Percentiles rank a stretch among this genome's conserved stretches.
phyloP scores from a whole-genome alignment of 768 basidiomycete genomes.

The Boletus patriciae region DNA sequence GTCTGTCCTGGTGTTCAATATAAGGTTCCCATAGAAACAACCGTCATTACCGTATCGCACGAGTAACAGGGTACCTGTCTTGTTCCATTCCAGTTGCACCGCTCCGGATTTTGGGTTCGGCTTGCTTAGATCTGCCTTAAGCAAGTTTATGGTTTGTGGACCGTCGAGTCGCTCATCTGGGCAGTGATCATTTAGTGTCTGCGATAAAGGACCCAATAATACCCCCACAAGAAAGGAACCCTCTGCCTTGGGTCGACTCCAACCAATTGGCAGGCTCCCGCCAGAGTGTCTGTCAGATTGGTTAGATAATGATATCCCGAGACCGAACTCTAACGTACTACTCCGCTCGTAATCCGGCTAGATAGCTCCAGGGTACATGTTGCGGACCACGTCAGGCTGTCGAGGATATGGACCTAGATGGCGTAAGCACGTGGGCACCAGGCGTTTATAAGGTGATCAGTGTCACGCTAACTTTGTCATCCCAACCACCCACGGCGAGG shows the following conservation, averaged over 20 bases:
- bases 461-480: conserved; percentile 65
- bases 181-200: background rate
- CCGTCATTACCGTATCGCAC: conserved; percentile 63
- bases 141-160: conserved; percentile 50
- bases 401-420: conserved; percentile 69
- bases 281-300: conserved; percentile 66
- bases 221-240: conserved; percentile 79
- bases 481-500: conserved; percentile 82
- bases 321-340: conserved; percentile 45
- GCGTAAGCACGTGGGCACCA: conserved; percentile 4
- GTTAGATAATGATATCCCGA: background rate
- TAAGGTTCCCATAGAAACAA: background rate
- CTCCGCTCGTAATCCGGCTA: conserved; percentile 52
- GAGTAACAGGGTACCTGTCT: conserved; percentile 68
- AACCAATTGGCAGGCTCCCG: conserved; percentile 85
- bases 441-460: background rate
- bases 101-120: conserved; percentile 66
- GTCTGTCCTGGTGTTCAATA: conserved; percentile 41
- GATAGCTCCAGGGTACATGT: conserved; percentile 63
- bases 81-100: conserved; percentile 79
- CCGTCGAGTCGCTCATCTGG: conserved; percentile 67
- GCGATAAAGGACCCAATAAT: background rate
- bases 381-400: conserved; percentile 72
- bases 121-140: conserved; percentile 58
- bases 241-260: conserved; percentile 77